These are phyloP conservation scores for Aspergillus sp. DNA, from an alignment of 2,329 filamentous ascomycete genomes.

Conservation along the genomic window DNA sequence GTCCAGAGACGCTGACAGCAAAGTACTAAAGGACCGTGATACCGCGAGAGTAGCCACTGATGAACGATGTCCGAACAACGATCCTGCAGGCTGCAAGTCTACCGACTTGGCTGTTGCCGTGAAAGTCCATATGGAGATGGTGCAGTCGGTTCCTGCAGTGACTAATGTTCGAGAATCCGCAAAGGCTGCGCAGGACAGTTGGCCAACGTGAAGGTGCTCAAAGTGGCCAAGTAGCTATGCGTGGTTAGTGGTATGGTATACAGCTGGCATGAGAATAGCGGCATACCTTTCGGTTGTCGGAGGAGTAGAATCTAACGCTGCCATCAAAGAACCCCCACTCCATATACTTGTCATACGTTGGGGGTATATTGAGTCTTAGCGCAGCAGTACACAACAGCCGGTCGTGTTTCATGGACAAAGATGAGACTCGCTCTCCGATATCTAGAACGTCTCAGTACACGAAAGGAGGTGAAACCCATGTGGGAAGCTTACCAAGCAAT, in stretches of 20 bases:
- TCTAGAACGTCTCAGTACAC: conserved; percentile 42
- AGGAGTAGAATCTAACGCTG: conserved; percentile 86
- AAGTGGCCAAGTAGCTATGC: conserved; percentile 74
- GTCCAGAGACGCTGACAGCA: conserved; percentile 81
- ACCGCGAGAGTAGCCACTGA: conserved; percentile 82
- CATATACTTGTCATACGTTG: conserved; percentile 84
- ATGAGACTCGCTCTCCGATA: conserved; percentile 78
- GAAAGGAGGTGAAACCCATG: not conserved
- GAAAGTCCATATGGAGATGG: conserved; percentile 82
- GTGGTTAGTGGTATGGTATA: conserved; percentile 4
- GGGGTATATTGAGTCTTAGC: conserved; percentile 84
- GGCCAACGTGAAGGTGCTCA: conserved; percentile 90
- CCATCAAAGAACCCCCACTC: conserved; percentile 97
- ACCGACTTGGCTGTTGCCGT: conserved; percentile 69
- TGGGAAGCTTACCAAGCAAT: conserved; percentile 61
- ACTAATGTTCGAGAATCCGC: conserved; percentile 89
- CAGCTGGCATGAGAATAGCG: not conserved
- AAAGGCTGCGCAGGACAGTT: conserved; percentile 81
- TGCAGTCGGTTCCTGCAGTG: conserved; percentile 90
- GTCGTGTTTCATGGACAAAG: conserved; percentile 78
- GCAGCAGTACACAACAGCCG: conserved; percentile 81
- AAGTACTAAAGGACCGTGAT: conserved; percentile 83
- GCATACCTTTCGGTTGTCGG: conserved; percentile 74
- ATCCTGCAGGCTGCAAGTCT: conserved; percentile 77
- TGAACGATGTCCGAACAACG: conserved; percentile 87